Evolutionary conservation across 108 stramenopile species (phyloP).

Genomic region (Aurantiochytrium sp.): DNA sequence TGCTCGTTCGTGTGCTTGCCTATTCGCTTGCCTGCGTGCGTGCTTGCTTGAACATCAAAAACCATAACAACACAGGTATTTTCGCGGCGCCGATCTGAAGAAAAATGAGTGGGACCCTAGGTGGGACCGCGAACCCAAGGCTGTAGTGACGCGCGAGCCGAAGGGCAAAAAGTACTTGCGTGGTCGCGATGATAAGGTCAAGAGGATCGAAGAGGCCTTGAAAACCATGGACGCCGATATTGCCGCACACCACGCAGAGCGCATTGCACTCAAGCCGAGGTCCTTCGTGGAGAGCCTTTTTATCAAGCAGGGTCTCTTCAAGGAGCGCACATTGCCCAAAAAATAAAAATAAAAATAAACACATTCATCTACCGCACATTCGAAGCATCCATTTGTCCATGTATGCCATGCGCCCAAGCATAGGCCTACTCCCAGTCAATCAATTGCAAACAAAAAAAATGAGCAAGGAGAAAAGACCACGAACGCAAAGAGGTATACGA

Average conservation of each 20-base stretch:
- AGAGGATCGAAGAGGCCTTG: neutral
- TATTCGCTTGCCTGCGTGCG: no score
- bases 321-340: neutral
- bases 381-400: no score
- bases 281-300: neutral
- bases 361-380: neutral
- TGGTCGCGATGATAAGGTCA: neutral
- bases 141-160: neutral
- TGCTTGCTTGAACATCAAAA: no score
- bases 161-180: neutral
- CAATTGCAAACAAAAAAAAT: no score
- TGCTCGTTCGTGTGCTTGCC: no score
- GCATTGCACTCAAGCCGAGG: neutral
- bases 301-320: neutral
- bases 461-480: no score
- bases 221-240: neutral
- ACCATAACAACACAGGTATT: neutral
- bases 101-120: slow-evolving; percentile 1
- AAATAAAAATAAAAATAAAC: neutral
- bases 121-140: neutral
- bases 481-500: no score
- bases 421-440: no score
- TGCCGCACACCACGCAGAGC: neutral
- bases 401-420: no score
- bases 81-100: neutral